A percentile compares a stretch with the other conserved stretches of the same genome.
phyloP scores from a whole-genome alignment of 352 stramenopile genomes.

The Pythium rhizo-oryzae region DNA sequence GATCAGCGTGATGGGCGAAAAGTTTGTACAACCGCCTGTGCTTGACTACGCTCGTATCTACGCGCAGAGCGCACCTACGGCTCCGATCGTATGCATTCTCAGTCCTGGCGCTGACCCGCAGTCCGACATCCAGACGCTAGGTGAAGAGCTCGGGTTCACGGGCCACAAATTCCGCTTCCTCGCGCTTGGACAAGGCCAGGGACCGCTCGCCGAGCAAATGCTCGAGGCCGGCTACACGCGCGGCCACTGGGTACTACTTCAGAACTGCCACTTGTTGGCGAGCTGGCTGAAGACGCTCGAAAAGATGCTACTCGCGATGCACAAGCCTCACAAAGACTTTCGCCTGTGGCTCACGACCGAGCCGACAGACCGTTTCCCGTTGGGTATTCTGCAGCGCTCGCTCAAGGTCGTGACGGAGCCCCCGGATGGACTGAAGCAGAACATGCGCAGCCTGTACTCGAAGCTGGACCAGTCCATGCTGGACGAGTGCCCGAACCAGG shows the following conservation, averaged over 20 bases:
- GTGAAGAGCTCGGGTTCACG: conserved; percentile 91
- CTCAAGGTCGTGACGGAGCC: conserved; percentile 97
- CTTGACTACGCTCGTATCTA: conserved; percentile 95
- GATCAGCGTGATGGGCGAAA: conserved; percentile 90
- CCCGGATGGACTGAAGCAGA: conserved; percentile 95
- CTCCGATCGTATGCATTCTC: conserved; percentile 96
- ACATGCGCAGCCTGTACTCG: conserved; percentile 94
- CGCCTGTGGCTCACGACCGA: conserved; percentile 96
- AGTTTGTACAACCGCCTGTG: conserved; percentile 95
- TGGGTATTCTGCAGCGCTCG: conserved; percentile 94
- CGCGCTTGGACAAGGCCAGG: conserved; percentile 94
- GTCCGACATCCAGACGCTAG: conserved; percentile 93
- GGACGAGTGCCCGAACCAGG: conserved; percentile 93
- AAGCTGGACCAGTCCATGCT: conserved; percentile 91
- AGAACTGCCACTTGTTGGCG: conserved; percentile 96
- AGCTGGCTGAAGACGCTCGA: conserved; percentile 94
- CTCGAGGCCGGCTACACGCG: conserved; percentile 88
- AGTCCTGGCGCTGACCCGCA: conserved; percentile 94
- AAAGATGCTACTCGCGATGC: conserved; percentile 91
- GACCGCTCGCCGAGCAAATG: conserved; percentile 93
- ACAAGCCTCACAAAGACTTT: conserved; percentile 94
- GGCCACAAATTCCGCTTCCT: conserved; percentile 93
- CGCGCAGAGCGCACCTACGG: conserved; percentile 79
- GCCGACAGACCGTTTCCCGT: conserved; percentile 93
- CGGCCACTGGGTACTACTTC: conserved; percentile 92